Evolutionary conservation across 2,329 filamentous ascomycete genomes (phyloP), one percentile per base, ranked within the genome.

Genomic region (Microcera coccophila): DNA sequence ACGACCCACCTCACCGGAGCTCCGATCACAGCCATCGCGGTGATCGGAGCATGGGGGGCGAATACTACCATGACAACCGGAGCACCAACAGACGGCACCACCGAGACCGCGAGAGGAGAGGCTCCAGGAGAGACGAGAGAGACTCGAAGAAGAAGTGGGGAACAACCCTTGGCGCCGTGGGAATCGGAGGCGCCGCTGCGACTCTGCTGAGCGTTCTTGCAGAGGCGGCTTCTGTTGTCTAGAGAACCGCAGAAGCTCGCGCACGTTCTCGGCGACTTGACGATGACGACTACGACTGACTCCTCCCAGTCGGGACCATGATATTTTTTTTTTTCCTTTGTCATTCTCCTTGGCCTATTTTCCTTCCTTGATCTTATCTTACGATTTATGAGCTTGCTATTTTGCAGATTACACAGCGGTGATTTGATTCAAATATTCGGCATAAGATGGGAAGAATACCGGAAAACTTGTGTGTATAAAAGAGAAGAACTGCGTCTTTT

Each of bases 141-240:
- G 42, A 58, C 1, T 59, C 59, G n/a, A 73, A 68, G 57, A 73
- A 69, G 53, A 66, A 64, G 11, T 73, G 73, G 62, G 73, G 74
- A 36, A 76, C 79, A 49, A 74, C 77, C 14, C 66, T 82, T 4
- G 71, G 73, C 2, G 77, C 75, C 1, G 79, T 78, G 4, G 75
- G 79, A 1, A 75, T 84, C 21, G 79, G 79, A 4, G 77, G 79
- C 9, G 79, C 78, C 0, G 79, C 80, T 1, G 78, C 74, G 3
- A 80, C 76, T 40, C 60, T 83, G 47, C 54, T 82, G 35, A 74
- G 73, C 41, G 77, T 82, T 1, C 61, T 83, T 22, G 72, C 75
- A 4, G 78, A 83, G 57, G 79, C 78, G 19, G 78, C 77, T 4
- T 59, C 59, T 9, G 61, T 52, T 5, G 51, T 64, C n/a, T n/a